Conservation (phyloP, 441 rosid genomes). For the Jatropha multifida region DNA sequence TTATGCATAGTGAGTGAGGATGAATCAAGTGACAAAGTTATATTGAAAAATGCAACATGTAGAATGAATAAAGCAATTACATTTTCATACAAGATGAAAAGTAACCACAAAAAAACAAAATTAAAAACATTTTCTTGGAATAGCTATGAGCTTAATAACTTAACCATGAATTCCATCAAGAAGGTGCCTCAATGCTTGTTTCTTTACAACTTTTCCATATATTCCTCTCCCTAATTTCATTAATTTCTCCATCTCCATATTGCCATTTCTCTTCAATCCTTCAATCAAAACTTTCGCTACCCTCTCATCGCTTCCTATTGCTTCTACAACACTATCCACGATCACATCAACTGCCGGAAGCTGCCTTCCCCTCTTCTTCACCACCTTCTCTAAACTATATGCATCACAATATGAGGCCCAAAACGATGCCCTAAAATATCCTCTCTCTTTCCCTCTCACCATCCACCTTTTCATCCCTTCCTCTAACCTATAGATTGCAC, state of each 20-base stretch:
- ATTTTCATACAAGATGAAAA: not conserved
- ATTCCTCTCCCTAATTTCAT: constrained; percentile 60
- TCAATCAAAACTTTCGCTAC: constrained; percentile 45
- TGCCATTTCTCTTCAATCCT: constrained; percentile 41
- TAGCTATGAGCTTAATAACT: constrained; percentile 29
- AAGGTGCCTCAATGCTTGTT: constrained; percentile 62
- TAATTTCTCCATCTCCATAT: constrained; percentile 52
- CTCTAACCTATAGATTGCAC: constrained; percentile 51
- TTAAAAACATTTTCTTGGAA: not conserved
- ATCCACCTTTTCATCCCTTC: constrained; percentile 72
- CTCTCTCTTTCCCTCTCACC: constrained; percentile 76
- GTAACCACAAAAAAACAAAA: not conserved
- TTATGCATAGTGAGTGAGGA: too few species aligned
- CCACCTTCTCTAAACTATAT: constrained; percentile 53
- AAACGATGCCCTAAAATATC: constrained; percentile 73
- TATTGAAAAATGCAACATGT: too few species aligned
- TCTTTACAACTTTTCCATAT: constrained; percentile 70
- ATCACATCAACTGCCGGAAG: constrained; percentile 55
- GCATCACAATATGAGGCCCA: constrained; percentile 60
- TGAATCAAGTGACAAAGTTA: too few species aligned
- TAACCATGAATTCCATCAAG: constrained; percentile 26
- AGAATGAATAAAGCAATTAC: not conserved
- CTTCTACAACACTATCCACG: constrained; percentile 64
- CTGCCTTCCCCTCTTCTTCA: constrained; percentile 70
- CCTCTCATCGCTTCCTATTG: constrained; percentile 73